A percentile compares a stretch with the other conserved stretches of the same genome.
phyloP scores from a whole-genome alignment of 768 basidiomycete species.

The Mycena filopes region DNA sequence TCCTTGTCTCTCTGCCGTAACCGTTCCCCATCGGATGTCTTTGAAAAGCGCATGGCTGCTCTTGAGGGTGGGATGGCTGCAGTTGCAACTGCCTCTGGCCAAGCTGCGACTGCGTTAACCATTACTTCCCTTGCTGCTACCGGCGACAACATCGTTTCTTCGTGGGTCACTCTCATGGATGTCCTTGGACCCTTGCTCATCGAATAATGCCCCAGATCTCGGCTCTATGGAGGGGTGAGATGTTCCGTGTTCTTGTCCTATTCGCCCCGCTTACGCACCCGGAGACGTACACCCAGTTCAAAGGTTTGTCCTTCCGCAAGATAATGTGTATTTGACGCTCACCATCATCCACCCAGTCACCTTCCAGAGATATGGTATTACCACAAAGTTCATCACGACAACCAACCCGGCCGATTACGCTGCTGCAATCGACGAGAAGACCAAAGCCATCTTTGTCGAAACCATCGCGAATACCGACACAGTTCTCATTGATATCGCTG shows the following conservation, averaged over 20 bases:
- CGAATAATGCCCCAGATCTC: conserved; percentile 49
- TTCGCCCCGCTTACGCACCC: conserved; percentile 10
- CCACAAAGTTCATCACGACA: conserved; percentile 61
- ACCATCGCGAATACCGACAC: conserved; percentile 72
- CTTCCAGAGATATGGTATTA: conserved; percentile 65
- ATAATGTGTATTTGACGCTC: no score
- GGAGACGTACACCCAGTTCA: conserved; percentile 73
- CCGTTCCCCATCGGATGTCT: conserved; percentile 59
- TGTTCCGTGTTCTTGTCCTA: not conserved
- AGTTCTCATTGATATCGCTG: conserved; percentile 64
- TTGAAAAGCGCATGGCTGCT: conserved; percentile 43
- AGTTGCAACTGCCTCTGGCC: conserved; percentile 67
- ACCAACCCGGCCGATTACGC: conserved; percentile 59
- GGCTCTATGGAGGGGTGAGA: conserved; percentile 67
- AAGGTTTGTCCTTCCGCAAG: conserved; percentile 47
- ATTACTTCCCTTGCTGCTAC: conserved; percentile 59
- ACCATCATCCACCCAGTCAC: conserved; percentile 47
- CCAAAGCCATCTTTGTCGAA: conserved; percentile 70
- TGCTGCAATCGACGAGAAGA: conserved; percentile 67
- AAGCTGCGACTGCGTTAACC: conserved; percentile 71
- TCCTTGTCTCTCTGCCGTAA: not conserved
- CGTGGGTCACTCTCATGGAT: conserved; percentile 46
- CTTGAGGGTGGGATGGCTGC: conserved; percentile 74
- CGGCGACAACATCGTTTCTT: conserved; percentile 76
- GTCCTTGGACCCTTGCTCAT: no score